Evolutionary conservation across 805 yeast genomes (phyloP), one percentile per base, ranked within the genome.

Genomic region (Wickerhamiella alocasiicola): DNA sequence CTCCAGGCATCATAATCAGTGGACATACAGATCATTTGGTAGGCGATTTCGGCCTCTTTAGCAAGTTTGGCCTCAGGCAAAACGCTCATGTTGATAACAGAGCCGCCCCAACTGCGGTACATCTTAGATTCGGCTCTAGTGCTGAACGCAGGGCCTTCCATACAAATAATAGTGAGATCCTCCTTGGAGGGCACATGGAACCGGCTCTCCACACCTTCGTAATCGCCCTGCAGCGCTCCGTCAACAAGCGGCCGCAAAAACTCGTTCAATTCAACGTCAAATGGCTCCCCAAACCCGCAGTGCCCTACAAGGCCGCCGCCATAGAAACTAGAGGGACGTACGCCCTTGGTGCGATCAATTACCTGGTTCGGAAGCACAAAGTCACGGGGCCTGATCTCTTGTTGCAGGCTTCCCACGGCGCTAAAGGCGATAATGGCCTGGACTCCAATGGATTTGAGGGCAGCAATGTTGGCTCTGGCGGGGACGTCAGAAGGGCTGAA

Each of bases 1-100:
- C 85, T 81, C 99, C 99, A 91, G 18, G 98, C 94, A 58, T 91
- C 99, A 63, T 91, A 91, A 61, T 91, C 99, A 3, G 99, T 91
- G 1, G 94, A 79, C 99, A 91, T 91, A 64, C 99, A 91, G 49
- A 91, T 72, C 96, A 91, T 91, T 63, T 88, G 97, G 64, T 91
- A 91, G 21, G 94, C 71, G 49, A 91, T 78, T 63, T 91, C 99
- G 33, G 97, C 95, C 64, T 91, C 99, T 56, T 93, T 75, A 3
- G 99, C 98, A 48, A 91, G 71, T 60, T 91, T 91, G 29, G 94
- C 79, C 66, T 91, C 99, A n/a, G 99, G 99, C 45, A 91, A 63
- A 43, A 84, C 91, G 39, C 93, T 79, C 99, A 91, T 91, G 67
- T 91, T 91, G 60, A 91, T 91, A 42, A 91, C 93, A 25, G 85